Evolutionary conservation across 2,329 filamentous ascomycete genomes (phyloP).

Genomic region (Aspergillus terreus): DNA sequence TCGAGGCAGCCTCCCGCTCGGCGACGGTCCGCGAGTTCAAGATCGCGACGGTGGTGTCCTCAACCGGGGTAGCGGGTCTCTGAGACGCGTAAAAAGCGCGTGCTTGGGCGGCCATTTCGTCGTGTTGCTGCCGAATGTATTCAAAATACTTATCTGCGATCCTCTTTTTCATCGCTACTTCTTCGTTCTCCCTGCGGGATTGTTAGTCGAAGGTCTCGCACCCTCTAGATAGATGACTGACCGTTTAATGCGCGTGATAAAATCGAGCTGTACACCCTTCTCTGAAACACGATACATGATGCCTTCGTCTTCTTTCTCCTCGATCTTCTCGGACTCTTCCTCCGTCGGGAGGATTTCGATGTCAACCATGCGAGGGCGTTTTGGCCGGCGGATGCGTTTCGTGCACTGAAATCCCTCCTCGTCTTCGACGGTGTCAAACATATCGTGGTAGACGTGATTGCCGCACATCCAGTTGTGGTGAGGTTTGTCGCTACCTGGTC

Average conservation of each 20-base stretch:
- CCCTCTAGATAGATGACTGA: constrained; percentile 9
- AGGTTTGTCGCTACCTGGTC: constrained; percentile 47
- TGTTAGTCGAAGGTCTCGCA: constrained; percentile 6
- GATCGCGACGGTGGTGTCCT: constrained; percentile 18
- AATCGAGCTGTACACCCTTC: constrained; percentile 65
- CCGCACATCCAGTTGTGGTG: constrained; percentile 82
- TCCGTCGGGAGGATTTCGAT: constrained; percentile 59
- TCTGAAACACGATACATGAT: constrained; percentile 62
- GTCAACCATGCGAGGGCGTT: constrained; percentile 60
- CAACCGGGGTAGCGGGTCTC: constrained; percentile 12
- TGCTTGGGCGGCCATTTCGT: constrained; percentile 23
- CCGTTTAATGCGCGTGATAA: constrained; percentile 62
- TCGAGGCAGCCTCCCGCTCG: constrained; percentile 30
- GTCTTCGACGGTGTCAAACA: constrained; percentile 48
- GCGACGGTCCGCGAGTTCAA: constrained; percentile 23
- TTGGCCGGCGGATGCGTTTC: constrained; percentile 32
- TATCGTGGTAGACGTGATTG: constrained; percentile 74
- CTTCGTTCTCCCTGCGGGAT: constrained; percentile 18
- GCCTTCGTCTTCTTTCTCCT: constrained; percentile 59
- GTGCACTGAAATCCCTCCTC: constrained; percentile 48
- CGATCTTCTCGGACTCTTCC: constrained; percentile 54
- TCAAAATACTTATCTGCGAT: constrained; percentile 20
- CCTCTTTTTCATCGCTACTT: constrained; percentile 16
- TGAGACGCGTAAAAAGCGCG: constrained; percentile 26
- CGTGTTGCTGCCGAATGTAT: constrained; percentile 22